Evolutionary conservation across 805 yeast genomes (phyloP).

Genomic region (Teunomyces panamensis): DNA sequence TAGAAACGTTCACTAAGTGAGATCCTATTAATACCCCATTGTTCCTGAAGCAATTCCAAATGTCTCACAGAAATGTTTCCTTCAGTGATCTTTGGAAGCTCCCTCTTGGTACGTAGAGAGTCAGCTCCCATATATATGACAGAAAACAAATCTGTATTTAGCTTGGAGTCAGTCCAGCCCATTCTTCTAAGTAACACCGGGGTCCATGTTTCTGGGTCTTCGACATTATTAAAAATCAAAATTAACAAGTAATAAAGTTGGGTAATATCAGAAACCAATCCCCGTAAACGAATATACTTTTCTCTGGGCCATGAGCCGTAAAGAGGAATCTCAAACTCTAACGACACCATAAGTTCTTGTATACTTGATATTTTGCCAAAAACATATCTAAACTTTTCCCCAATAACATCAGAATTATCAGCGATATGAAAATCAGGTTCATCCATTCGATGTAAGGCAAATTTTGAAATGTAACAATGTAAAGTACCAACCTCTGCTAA

Average conservation of each 20-base stretch:
- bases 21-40: constrained; percentile 25
- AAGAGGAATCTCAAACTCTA: constrained; percentile 27
- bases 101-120: constrained; percentile 20
- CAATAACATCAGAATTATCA: constrained; percentile 19
- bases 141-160: constrained; percentile 28
- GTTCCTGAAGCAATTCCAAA: constrained; percentile 20
- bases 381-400: constrained; percentile 17
- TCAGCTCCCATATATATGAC: constrained; percentile 29
- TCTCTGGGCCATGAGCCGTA: constrained; percentile 31
- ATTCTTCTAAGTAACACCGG: constrained; percentile 22
- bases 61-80: constrained; percentile 30
- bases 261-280: constrained; percentile 20
- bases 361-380: constrained; percentile 20
- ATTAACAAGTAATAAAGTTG: constrained; percentile 25
- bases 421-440: constrained; percentile 18
- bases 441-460: constrained; percentile 21
- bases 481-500: constrained; percentile 25
- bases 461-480: constrained; percentile 26
- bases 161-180: constrained; percentile 28
- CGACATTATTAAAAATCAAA: constrained; percentile 21
- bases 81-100: constrained; percentile 31
- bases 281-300: constrained; percentile 22
- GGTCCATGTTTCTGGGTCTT: constrained; percentile 27
- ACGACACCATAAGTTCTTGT: constrained; percentile 21
- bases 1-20: constrained; percentile 21